These are phyloP conservation scores for Ophiostoma pallidulum DNA, from an alignment of 2,329 filamentous ascomycete species.

Conservation along the genomic window DNA sequence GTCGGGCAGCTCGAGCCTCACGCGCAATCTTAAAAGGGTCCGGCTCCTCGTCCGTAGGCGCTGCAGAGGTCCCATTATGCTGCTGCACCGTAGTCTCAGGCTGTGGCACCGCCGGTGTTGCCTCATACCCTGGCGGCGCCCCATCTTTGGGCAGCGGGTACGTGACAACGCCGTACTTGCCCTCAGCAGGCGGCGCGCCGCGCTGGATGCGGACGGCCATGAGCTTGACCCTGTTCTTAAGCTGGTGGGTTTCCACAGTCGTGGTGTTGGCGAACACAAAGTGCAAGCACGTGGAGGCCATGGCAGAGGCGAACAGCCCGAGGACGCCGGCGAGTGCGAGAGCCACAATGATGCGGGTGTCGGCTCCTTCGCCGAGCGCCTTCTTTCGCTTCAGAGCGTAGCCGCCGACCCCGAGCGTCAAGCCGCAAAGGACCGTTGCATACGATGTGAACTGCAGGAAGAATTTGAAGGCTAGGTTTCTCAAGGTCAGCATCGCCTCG, in stretches of 20 bases:
- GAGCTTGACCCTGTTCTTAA: slow-evolving; percentile 52
- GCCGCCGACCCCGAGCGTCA: slow-evolving; percentile 54
- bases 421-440: slow-evolving; percentile 55
- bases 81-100: background rate
- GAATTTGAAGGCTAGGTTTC: slow-evolving; percentile 67
- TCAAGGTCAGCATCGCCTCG: background rate
- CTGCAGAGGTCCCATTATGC: background rate
- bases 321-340: slow-evolving; percentile 64
- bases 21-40: slow-evolving; percentile 4
- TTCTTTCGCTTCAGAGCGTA: slow-evolving; percentile 26
- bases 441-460: slow-evolving; percentile 83
- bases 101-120: background rate
- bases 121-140: background rate
- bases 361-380: slow-evolving; percentile 39
- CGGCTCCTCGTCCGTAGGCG: slow-evolving; percentile 2
- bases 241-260: slow-evolving; percentile 69
- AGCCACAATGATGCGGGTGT: slow-evolving; percentile 45
- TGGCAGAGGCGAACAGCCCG: slow-evolving; percentile 67
- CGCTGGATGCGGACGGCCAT: slow-evolving; percentile 64
- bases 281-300: slow-evolving; percentile 63
- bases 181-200: slow-evolving; percentile 36
- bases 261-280: slow-evolving; percentile 67
- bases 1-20: slow-evolving; percentile 4
- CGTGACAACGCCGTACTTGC: slow-evolving; percentile 34
- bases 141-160: slow-evolving; percentile 17